A percentile compares a stretch with the other conserved stretches of the same genome.
These are phyloP conservation scores for Micractinium conductrix DNA, from an alignment of 139 green algal species.

Conservation along the genomic window DNA sequence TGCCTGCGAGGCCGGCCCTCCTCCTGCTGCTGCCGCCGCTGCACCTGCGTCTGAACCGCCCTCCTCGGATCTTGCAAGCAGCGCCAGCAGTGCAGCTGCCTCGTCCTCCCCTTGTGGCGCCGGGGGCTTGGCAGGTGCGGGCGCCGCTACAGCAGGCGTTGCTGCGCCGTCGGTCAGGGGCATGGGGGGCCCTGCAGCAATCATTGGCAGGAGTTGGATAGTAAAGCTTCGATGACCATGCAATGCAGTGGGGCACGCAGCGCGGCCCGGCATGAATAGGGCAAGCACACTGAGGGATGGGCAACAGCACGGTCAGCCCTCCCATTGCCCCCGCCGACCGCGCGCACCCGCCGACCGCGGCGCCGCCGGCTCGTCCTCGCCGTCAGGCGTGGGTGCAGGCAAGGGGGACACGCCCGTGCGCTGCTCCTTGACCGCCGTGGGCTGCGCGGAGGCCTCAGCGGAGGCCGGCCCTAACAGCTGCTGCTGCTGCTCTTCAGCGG, in stretches of 20 bases:
- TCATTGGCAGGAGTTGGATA: no score
- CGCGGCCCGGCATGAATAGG: no score
- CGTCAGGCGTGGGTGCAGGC: background rate
- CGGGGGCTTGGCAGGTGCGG: background rate
- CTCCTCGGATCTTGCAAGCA: background rate
- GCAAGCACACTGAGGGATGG: no score
- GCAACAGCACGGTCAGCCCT: no score
- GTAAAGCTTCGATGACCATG: no score
- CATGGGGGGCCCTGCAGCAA: background rate
- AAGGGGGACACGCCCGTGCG: background rate
- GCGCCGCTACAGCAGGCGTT: background rate
- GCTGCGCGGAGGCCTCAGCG: background rate
- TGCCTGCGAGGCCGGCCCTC: background rate
- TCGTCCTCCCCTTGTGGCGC: background rate
- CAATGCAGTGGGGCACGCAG: no score
- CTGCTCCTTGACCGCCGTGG: no score
- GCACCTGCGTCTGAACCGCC: background rate
- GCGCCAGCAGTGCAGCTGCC: conserved; percentile 7
- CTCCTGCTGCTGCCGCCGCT: background rate
- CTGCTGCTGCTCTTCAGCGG: background rate
- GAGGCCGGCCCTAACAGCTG: background rate
- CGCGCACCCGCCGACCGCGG: background rate
- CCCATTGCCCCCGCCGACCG: no score
- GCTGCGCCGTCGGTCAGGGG: background rate
- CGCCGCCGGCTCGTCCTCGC: background rate